Conservation (phyloP, 306 rosid species). For the Prunus padus region DNA sequence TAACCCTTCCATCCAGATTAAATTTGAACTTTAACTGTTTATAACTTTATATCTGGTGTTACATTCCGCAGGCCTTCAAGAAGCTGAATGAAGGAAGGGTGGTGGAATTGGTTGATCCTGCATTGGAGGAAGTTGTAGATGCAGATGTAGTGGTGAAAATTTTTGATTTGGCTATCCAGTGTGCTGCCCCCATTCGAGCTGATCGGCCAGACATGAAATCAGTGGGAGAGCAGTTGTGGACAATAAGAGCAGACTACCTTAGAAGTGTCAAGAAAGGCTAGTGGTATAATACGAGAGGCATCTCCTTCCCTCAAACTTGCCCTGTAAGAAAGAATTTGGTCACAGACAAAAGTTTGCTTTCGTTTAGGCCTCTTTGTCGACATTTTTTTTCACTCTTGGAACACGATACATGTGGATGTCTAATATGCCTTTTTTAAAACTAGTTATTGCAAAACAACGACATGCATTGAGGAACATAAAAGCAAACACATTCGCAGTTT, state of each 20-base stretch:
- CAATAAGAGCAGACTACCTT: slow-evolving; percentile 76
- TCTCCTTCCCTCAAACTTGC: neutral
- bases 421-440: too few relatives aligned
- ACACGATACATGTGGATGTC: neutral
- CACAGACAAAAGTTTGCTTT: slow-evolving; percentile 16
- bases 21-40: neutral
- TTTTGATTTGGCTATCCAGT: slow-evolving; percentile 71
- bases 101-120: slow-evolving; percentile 64
- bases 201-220: slow-evolving; percentile 90
- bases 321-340: slow-evolving; percentile 9
- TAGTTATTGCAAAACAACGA: too few relatives aligned
- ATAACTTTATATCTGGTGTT: neutral
- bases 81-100: slow-evolving; percentile 56
- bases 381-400: neutral
- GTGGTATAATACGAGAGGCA: neutral
- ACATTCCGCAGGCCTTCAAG: slow-evolving; percentile 63
- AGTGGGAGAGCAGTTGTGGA: slow-evolving; percentile 86
- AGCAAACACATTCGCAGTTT: too few relatives aligned
- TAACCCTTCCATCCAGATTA: neutral
- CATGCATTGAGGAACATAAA: too few relatives aligned
- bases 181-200: slow-evolving; percentile 78
- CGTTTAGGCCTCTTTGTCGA: neutral
- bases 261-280: slow-evolving; percentile 48
- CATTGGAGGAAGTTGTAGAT: slow-evolving; percentile 64
- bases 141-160: slow-evolving; percentile 54